phyloP scores from a whole-genome alignment of 2,329 filamentous ascomycete species.

The Colletotrichum neosansevieriae region DNA sequence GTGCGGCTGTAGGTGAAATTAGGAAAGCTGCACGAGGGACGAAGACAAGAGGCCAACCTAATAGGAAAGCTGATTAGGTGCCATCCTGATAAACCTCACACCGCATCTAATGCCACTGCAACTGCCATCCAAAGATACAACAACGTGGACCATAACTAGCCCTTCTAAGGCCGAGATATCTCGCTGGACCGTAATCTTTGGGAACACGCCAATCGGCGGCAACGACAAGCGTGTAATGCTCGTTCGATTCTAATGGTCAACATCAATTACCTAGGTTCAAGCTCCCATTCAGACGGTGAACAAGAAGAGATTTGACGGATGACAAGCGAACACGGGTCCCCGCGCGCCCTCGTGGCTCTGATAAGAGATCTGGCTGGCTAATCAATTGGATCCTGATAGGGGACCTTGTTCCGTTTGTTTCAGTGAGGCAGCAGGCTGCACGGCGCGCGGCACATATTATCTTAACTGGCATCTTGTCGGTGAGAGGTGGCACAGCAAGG shows the following conservation, averaged over 20 bases:
- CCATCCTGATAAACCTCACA: slow-evolving; percentile 13
- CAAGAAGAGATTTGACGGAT: slow-evolving; percentile 29
- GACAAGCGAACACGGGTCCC: slow-evolving; percentile 15
- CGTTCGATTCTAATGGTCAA: slow-evolving; percentile 1
- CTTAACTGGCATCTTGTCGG: slow-evolving; percentile 7
- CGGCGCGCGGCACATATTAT: slow-evolving; percentile 10
- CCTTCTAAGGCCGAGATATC: not conserved
- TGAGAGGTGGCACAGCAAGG: slow-evolving; percentile 25
- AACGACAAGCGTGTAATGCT: not conserved
- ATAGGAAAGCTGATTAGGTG: slow-evolving; percentile 8
- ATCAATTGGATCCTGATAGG: slow-evolving; percentile 8
- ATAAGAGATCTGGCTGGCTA: slow-evolving; percentile 33
- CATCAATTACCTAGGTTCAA: slow-evolving; percentile 13
- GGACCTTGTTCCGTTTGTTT: slow-evolving; percentile 29
- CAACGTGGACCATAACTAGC: not conserved
- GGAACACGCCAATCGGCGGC: slow-evolving; percentile 4
- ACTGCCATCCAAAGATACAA: slow-evolving; percentile 16
- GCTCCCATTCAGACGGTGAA: not conserved
- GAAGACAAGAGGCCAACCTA: slow-evolving; percentile 6
- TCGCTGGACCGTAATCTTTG: slow-evolving; percentile 14
- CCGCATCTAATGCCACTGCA: not conserved
- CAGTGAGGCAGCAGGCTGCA: slow-evolving; percentile 37
- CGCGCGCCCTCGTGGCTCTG: slow-evolving; percentile 24
- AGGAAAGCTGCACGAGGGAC: slow-evolving; percentile 26
- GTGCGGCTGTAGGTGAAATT: slow-evolving; percentile 31